Conservation (phyloP, 768 basidiomycete genomes). For the Panaeolus papilionaceus region DNA sequence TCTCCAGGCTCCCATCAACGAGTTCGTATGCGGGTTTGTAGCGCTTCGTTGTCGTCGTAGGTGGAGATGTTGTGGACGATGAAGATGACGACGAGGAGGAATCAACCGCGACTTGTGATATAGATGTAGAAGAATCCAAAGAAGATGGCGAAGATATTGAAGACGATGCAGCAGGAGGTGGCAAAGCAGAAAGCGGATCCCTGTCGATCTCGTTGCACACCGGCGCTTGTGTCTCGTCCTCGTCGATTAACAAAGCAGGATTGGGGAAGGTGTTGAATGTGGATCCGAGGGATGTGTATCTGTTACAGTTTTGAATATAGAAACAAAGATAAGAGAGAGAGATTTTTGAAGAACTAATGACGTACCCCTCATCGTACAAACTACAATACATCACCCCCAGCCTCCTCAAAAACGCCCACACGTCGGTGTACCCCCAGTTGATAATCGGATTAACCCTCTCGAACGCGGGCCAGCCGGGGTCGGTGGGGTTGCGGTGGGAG, state of each 20-base stretch:
- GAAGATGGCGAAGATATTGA: constrained; percentile 31
- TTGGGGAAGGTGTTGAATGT: constrained; percentile 95
- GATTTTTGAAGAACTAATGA: constrained; percentile 7
- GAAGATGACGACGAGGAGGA: constrained; percentile 20
- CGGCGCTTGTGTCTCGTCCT: background rate
- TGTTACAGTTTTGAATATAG: constrained; percentile 33
- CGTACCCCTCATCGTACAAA: constrained; percentile 91
- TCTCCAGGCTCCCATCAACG: constrained; percentile 72
- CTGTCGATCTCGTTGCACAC: background rate
- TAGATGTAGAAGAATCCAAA: constrained; percentile 26
- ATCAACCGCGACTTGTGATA: constrained; percentile 11
- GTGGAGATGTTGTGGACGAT: constrained; percentile 1
- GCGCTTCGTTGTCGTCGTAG: constrained; percentile 29
- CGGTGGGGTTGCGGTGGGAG: constrained; percentile 78
- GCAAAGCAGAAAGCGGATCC: constrained; percentile 15
- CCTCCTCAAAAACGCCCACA: constrained; percentile 86
- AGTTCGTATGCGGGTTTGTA: constrained; percentile 88
- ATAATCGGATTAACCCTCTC: constrained; percentile 95
- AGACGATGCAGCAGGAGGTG: constrained; percentile 25
- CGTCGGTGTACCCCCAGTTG: constrained; percentile 89
- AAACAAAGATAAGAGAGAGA: no score
- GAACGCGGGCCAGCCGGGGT: constrained; percentile 88
- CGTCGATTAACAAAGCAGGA: constrained; percentile 68
- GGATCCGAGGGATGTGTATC: constrained; percentile 98
- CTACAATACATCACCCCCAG: constrained; percentile 85